Base-by-base conservation (phyloP, 352 stramenopile genomes). In the Phytophthora foliorum region DNA sequence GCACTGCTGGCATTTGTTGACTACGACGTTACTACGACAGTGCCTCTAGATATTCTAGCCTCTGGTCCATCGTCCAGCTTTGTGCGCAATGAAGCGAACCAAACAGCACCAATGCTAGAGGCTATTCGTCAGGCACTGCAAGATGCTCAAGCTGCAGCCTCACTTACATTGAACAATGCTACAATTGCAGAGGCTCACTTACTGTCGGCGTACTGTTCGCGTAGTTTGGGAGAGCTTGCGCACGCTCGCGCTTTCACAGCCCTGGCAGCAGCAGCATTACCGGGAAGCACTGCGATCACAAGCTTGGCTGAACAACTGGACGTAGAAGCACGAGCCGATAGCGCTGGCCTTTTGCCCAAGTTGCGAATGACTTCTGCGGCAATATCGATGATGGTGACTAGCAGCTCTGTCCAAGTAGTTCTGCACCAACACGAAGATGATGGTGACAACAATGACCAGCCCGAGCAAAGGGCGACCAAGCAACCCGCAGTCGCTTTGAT, bases 81-180 rank as follows among this genome's bases (percentile, higher is more conserved):
- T 9, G 34, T 25, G 24, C 49, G 3, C 6, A 36, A 65, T 16
- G 21, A 75, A 64, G 57, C 32, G 16, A 59, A 70, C n/a, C 19
- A 76, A 55, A 27, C 55, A 60, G 44, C 56, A 62, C 34, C 54
- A n/a, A 67, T 69, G 57, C 46, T 83, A 24, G 62, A 67, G 14
- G 80, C 66, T 8, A 72, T 84, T n/a, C 57, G 74, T 36, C 76
- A 87, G 50, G 82, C 80, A 8, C 74, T 82, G 2, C 62, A 81
- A 34, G 82, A 91, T 29, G 57, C 78, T 4, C 69, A 77, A 41
- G 64, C 69, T 63, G 69, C 69, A 13, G 58, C 42, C 8, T 46
- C 64, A 14, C 69, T 77, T 38, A 67, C 69, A 1, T 64, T 39
- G 29, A 63, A 64, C 50, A 74, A 64, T 11, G 58, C 69, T 29